Percentiles rank a stretch among this genome's conserved stretches.
Evolutionary conservation across 257 asterid genomes (phyloP).

Genomic region (Cruciata laevipes): DNA sequence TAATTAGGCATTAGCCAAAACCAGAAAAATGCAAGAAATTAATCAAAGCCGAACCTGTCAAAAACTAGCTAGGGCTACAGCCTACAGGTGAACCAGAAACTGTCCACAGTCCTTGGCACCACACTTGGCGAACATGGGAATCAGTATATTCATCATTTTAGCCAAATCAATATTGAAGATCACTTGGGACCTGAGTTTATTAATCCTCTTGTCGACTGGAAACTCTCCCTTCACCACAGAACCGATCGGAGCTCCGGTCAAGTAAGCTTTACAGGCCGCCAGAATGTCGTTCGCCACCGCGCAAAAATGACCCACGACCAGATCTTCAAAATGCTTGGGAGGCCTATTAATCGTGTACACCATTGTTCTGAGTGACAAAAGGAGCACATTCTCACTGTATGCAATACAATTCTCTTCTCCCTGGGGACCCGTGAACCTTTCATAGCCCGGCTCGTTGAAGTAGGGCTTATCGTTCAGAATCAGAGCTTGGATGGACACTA

Average conservation of each 20-base stretch:
- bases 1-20: no score
- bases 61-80: no score
- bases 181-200: constrained; percentile 7
- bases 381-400: constrained; percentile 34
- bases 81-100: constrained; percentile 23
- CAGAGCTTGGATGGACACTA: constrained; percentile 51
- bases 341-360: constrained; percentile 40
- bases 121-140: constrained; percentile 35
- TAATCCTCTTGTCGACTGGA: constrained; percentile 14
- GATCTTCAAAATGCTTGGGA: constrained; percentile 50
- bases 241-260: constrained; percentile 41
- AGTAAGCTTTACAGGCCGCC: constrained; percentile 41
- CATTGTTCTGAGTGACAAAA: constrained; percentile 48
- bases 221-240: constrained; percentile 31
- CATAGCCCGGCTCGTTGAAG: constrained; percentile 52
- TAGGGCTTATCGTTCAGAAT: constrained; percentile 42
- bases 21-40: no score
- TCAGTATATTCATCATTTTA: constrained; percentile 34
- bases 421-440: constrained; percentile 21
- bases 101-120: constrained; percentile 41
- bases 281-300: constrained; percentile 29
- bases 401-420: constrained; percentile 28
- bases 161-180: constrained; percentile 22
- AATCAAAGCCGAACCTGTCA: no score
- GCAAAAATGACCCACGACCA: constrained; percentile 42